Evolutionary conservation across 805 yeast species (phyloP), one percentile per base, ranked within the genome.

Genomic region (Starmerella powellii): DNA sequence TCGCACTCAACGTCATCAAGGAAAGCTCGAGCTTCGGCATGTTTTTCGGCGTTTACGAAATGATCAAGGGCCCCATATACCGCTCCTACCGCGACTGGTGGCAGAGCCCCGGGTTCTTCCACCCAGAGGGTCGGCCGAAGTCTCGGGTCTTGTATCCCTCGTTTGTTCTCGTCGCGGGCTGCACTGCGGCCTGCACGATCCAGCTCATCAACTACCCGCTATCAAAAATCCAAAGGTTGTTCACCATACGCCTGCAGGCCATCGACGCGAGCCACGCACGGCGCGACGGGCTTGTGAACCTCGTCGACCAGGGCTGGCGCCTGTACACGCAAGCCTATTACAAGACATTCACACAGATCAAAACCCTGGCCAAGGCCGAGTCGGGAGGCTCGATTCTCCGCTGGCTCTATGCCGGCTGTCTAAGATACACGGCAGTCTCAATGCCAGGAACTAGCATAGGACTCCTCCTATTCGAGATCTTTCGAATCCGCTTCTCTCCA

Each of bases 371-470:
- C 50, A 72, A 73, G 51, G 61, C 63, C 15, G 76, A 73, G 42
- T 71, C 83, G 3, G 67, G 67, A 23, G 57, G 70, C 24, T 62
- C 74, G 1, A 77, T 84, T 77, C 56, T 70, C 29, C 69, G 69
- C 20, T 76, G 87, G 73, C 69, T 78, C 8, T 88, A 86, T 56
- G 78, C 76, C 49, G 96, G 96, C 0, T 84, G 82, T 56, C 64
- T 70, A 6, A 64, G 78, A 44, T 80, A 79, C 47, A 80, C 94
- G 0, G 55, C 82, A 37, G 71, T 84, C 0, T 75, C 82, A 1
- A 73, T 87, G 34, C 97, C 97, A 1, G 84, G 94, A 2, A 83
- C 95, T 1, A 80, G 93, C 32, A 73, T 85, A 32, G 95, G 95
- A 0, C 65, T 88, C 30, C 63, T 88, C 37, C 84, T 84, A 13